Evolutionary conservation across 2,329 filamentous ascomycete genomes (phyloP), one percentile per base, ranked within the genome.

Genomic region (Aspergillus sp.): DNA sequence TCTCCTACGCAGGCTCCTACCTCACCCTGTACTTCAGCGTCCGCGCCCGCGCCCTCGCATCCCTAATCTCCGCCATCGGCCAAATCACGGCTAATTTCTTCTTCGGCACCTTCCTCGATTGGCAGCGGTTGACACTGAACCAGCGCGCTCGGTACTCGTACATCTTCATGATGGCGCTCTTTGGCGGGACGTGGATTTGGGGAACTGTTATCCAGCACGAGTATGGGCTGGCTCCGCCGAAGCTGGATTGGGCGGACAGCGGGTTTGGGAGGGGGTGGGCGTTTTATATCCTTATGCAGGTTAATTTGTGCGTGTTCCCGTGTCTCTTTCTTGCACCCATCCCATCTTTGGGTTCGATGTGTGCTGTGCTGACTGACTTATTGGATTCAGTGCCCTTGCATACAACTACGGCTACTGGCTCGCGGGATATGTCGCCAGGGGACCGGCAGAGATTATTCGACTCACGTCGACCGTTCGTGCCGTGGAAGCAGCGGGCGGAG

Each of bases 101-200:
- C 54, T 49, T 48, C 43, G 45, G 54, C 17, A 47, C 25, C 1
- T 22, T 57, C n/a, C 45, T 57, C 30, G 54, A 57, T 34, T 54
- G 31, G 30, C 31, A 45, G 34, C 19, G 51, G 7, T 15, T 54
- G 8, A 22, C 51, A 8, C 30, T 54, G 51, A 43, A 54, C 30
- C 51, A 34, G 51, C 51, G 51, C n/a, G 22, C 31, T 9, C 19
- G 31, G 19, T 54, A 23, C 34, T 34, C 30, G 4, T 43, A 23
- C 22, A 13, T 41, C 9, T 54, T 34, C 30, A 34, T 54, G 2
- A 34, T 54, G 19, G 34, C 31, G 17, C 31, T 34, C 31, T 34
- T 41, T 31, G 51, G 31, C 9, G 31, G 31, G 9, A 34, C 51
- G 19, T 54, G 51, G 51, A 54, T 54, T 3, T 54, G 31, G 17